Evolutionary conservation across 1,139 yeast species (phyloP).

Genomic region (Lodderomyces elongisporus): DNA sequence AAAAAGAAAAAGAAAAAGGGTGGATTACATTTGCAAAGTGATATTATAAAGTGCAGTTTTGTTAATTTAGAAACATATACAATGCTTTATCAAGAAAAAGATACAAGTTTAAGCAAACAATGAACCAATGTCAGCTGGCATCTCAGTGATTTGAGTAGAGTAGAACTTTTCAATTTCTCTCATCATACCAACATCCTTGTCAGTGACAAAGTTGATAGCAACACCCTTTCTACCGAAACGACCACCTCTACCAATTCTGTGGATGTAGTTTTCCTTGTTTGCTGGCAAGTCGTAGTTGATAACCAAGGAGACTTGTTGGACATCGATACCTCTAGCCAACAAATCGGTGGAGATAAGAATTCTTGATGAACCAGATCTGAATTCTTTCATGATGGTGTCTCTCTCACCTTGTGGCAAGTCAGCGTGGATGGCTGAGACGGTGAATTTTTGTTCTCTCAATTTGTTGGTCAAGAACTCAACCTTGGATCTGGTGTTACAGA

Average conservation of each 20-base stretch:
- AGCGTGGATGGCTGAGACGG: conserved; percentile 94
- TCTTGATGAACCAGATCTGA: conserved; percentile 70
- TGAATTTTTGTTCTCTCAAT: conserved; percentile 73
- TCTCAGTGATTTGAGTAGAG: conserved; percentile 96
- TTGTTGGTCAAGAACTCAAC: conserved; percentile 89
- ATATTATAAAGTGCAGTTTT: no score
- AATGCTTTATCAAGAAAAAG: no score
- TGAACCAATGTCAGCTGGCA: conserved; percentile 91
- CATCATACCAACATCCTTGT: conserved; percentile 55
- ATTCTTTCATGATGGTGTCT: conserved; percentile 84
- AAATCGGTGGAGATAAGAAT: conserved; percentile 93
- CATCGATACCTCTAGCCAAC: conserved; percentile 98
- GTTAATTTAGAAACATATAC: no score
- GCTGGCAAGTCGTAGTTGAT: conserved; percentile 87
- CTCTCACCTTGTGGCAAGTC: conserved; percentile 95
- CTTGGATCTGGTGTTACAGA: conserved; percentile 87
- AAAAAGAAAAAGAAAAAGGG: not conserved
- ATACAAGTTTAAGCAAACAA: conserved; percentile 67
- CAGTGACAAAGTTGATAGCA: conserved; percentile 83
- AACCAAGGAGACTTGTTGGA: conserved; percentile 93
- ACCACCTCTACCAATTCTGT: conserved; percentile 92
- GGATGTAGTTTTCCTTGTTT: conserved; percentile 85
- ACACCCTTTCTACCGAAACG: conserved; percentile 95
- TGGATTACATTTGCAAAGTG: not conserved
- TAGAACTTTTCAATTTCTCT: conserved; percentile 75